Evolutionary conservation across 257 asterid genomes (phyloP), one percentile per base, ranked within the genome.

Genomic region (Salvia splendens): DNA sequence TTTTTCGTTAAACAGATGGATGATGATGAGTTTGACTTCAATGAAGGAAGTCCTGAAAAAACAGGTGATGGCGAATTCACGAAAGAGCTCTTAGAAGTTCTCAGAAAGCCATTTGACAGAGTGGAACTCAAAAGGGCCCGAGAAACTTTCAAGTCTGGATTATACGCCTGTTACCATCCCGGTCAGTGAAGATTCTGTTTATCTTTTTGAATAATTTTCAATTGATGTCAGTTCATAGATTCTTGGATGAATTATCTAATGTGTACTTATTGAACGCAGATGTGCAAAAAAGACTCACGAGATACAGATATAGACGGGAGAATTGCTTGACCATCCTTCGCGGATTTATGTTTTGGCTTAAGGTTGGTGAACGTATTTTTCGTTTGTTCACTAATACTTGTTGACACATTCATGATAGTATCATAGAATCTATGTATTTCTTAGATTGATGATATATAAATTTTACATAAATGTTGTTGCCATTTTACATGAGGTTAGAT

Each of bases 341-440:
- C 24, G 91, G 91, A 4, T 82, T 85, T 60, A 60, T 82, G 75
- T 82, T 78, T 66, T 55, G 46, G 33, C 56, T 67, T 55, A 36
- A 55, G 65, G 72, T 67, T 67, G 10, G 65, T 56, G 45, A 12
- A 56, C 15, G 11, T 33, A 15, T 33, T 33, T 32, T 54, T 54
- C 24, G 0, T 20, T 20, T 20, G n/a, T n/a, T n/a, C n/a, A n/a
- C n/a, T n/a, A n/a, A 20, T 20, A 1, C 24, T 65, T 11, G 4
- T 15, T 40, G 12, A 9, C 36, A 46, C 6, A 63, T 43, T 28
- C 43, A 2, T 47, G 52, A n/a, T n/a, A 0, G 52, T 15, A 5
- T n/a, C 52, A n/a, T n/a, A 1, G n/a, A 14, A 4, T n/a, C n/a
- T 14, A n/a, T n/a, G 1, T 20, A 20, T 47, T 47, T 47, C 4